Conservation (phyloP, 2,329 filamentous ascomycete genomes). For the Alternaria sp. region DNA sequence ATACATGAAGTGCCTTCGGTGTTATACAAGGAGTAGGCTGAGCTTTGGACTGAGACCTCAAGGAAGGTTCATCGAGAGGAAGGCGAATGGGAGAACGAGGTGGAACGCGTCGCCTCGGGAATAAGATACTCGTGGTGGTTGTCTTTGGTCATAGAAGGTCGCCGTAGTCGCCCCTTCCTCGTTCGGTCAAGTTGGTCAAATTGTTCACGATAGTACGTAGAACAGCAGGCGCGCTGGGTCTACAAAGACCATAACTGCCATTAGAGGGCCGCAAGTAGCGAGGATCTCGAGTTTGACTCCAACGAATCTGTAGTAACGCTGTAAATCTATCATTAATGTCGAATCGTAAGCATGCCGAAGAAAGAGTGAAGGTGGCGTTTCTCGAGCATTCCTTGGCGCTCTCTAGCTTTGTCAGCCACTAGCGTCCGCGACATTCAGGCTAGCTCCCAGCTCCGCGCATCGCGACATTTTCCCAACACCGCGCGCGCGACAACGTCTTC, state of each 20-base stretch:
- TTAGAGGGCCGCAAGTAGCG: not conserved
- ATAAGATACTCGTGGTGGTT: not conserved
- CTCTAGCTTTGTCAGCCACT: slow-evolving; percentile 13
- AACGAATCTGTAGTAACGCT: not conserved
- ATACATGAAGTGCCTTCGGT: not conserved
- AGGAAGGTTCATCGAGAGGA: not conserved
- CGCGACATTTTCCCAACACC: slow-evolving; percentile 11
- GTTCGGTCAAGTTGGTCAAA: not conserved
- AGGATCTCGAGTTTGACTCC: not conserved
- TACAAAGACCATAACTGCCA: not conserved
- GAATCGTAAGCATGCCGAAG: not conserved
- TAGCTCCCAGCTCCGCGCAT: slow-evolving; percentile 13
- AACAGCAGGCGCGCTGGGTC: not conserved
- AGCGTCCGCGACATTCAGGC: not conserved
- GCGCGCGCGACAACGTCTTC: slow-evolving; percentile 9
- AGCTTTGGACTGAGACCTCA: not conserved
- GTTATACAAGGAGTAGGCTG: not conserved
- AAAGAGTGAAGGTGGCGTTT: slow-evolving; percentile 1
- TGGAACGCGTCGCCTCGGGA: not conserved
- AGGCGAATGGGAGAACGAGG: not conserved
- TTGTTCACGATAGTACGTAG: not conserved
- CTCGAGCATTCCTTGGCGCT: slow-evolving; percentile 13
- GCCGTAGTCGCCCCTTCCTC: not conserved
- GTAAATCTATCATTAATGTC: not conserved
- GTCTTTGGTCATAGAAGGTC: not conserved